These are phyloP conservation scores for Prunus kanzakura DNA, from an alignment of 306 rosid species.

Conservation along the genomic window DNA sequence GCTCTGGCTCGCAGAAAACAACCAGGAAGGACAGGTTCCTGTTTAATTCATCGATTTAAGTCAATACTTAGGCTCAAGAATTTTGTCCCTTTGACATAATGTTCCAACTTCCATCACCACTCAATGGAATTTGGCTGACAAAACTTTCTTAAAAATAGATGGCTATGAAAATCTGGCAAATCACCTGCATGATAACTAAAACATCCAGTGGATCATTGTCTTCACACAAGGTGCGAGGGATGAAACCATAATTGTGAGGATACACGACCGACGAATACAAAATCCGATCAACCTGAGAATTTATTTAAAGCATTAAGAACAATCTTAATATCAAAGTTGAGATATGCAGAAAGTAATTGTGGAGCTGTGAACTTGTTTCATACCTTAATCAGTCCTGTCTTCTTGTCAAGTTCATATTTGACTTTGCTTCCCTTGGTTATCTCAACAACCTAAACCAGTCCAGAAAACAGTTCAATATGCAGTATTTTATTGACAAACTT, in stretches of 20 bases:
- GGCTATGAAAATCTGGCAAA: not conserved
- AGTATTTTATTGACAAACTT: conserved; percentile 12
- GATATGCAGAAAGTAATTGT: not conserved
- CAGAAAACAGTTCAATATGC: conserved; percentile 26
- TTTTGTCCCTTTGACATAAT: not conserved
- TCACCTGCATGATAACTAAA: conserved; percentile 96
- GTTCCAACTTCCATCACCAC: too few species aligned
- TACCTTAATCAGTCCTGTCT: conserved; percentile 94
- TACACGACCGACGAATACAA: conserved; percentile 93
- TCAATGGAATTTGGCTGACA: not conserved
- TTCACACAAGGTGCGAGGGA: conserved; percentile 93
- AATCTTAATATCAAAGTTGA: not conserved
- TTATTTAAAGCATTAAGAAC: conserved; percentile 26
- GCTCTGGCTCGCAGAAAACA: conserved; percentile 90
- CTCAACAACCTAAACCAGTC: conserved; percentile 76
- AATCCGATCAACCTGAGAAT: conserved; percentile 82
- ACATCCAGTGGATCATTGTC: conserved; percentile 98
- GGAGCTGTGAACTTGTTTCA: not conserved
- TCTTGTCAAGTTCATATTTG: conserved; percentile 95
- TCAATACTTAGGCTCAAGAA: not conserved
- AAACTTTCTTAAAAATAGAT: not conserved
- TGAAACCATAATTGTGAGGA: conserved; percentile 95
- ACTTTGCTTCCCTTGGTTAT: conserved; percentile 96
- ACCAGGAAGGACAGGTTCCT: conserved; percentile 99
- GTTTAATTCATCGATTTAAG: conserved; percentile 25